Conservation (phyloP, 2,329 filamentous ascomycete genomes). For the Macrophomina phaseolina region DNA sequence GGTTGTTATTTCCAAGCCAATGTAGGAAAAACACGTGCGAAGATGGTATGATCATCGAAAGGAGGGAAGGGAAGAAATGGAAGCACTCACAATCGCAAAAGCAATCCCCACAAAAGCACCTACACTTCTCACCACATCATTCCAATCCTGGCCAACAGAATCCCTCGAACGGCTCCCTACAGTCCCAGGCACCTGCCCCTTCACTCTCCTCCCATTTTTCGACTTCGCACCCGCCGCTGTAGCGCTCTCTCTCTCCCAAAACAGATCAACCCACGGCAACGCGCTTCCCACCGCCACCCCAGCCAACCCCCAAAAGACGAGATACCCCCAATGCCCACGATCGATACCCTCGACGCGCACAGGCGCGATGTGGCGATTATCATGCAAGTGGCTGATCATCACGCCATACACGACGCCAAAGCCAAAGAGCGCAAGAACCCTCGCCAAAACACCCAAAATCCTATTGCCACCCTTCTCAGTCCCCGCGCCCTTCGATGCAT, state of each 20-base stretch:
- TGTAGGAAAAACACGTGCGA: no score
- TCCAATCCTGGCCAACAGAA: slow-evolving; percentile 69
- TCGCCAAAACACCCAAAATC: neutral
- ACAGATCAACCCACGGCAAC: slow-evolving; percentile 80
- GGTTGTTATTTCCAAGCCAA: no score
- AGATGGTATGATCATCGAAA: neutral
- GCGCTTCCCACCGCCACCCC: slow-evolving; percentile 79
- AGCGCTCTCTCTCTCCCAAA: slow-evolving; percentile 63
- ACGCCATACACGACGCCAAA: slow-evolving; percentile 85
- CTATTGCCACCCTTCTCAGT: neutral
- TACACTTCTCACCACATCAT: slow-evolving; percentile 70
- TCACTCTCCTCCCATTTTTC: slow-evolving; percentile 23
- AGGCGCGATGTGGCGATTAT: slow-evolving; percentile 67
- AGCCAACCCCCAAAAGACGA: slow-evolving; percentile 80
- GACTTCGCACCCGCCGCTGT: neutral
- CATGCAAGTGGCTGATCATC: slow-evolving; percentile 79
- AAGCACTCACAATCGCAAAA: slow-evolving; percentile 77
- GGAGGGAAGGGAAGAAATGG: neutral
- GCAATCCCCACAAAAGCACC: slow-evolving; percentile 76
- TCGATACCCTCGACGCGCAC: slow-evolving; percentile 65
- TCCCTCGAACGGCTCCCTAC: slow-evolving; percentile 39
- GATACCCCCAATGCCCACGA: slow-evolving; percentile 67
- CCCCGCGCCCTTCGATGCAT: neutral
- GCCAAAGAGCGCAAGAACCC: slow-evolving; percentile 67
- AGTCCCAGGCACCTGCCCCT: slow-evolving; percentile 9